A percentile compares a stretch with the other conserved stretches of the same genome.
These are phyloP conservation scores for Cynara cardunculus DNA, from an alignment of 129 eudicot genomes.

Conservation along the genomic window DNA sequence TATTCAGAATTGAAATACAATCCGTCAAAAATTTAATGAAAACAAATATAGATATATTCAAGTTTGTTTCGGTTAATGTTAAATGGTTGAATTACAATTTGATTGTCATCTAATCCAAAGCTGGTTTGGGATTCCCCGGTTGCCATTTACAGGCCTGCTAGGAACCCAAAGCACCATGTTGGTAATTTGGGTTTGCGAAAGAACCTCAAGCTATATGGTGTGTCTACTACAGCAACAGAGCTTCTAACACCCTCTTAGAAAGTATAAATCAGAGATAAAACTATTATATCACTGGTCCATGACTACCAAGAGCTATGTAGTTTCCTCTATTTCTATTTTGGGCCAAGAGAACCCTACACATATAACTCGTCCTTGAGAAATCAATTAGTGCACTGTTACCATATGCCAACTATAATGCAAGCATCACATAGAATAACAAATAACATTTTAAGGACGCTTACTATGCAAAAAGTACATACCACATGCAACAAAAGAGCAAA, in stretches of 20 bases:
- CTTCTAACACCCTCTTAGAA: not conserved
- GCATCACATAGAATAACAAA: constrained; percentile 8
- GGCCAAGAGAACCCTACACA: not conserved
- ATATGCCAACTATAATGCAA: constrained; percentile 1
- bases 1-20: not conserved
- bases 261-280: not conserved
- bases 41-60: not conserved
- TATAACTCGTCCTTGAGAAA: not conserved
- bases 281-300: not conserved
- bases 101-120: not conserved
- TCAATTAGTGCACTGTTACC: not conserved
- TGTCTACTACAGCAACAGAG: not conserved
- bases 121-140: not conserved
- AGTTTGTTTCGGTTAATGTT: not conserved
- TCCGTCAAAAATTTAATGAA: not conserved
- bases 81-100: not conserved
- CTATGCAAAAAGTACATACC: constrained; percentile 49
- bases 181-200: not conserved
- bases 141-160: not conserved
- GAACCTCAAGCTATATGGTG: not conserved
- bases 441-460: not conserved
- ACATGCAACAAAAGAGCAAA: constrained; percentile 89
- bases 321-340: not conserved
- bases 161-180: not conserved
- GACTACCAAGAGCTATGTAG: not conserved